Evolutionary conservation across 2,329 filamentous ascomycete genomes (phyloP).

Genomic region (Sphaerulina vaccinii): DNA sequence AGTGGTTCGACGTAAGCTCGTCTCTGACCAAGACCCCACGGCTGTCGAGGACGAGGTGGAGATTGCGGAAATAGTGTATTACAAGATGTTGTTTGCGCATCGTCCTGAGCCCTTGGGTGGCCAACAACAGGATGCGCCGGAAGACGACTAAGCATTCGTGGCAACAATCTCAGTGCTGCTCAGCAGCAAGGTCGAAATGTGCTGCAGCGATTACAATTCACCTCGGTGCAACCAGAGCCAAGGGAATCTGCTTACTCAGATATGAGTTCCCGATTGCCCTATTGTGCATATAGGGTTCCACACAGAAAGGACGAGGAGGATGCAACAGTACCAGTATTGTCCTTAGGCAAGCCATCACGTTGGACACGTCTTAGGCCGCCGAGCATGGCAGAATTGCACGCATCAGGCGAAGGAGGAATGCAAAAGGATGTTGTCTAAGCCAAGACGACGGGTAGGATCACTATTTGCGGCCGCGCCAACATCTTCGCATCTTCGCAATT

Average conservation of each 20-base stretch:
- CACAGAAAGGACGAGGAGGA: not conserved
- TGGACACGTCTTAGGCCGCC: not conserved
- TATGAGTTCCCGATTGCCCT: not conserved
- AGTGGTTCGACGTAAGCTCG: slow-evolving; percentile 63
- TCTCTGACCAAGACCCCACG: slow-evolving; percentile 6
- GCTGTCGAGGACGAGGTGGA: slow-evolving; percentile 60
- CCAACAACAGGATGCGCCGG: slow-evolving; percentile 1
- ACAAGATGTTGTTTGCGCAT: slow-evolving; percentile 80
- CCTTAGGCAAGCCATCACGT: not conserved
- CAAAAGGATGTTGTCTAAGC: no score
- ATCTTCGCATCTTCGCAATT: no score
- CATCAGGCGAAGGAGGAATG: no score
- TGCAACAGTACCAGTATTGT: not conserved
- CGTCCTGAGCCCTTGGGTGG: slow-evolving; percentile 70
- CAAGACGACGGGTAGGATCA: no score
- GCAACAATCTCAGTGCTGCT: not conserved
- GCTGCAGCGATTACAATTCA: not conserved
- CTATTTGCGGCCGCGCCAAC: no score
- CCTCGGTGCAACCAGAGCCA: no score
- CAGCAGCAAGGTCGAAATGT: not conserved
- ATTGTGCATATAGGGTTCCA: not conserved
- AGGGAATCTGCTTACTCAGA: not conserved
- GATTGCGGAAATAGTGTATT: slow-evolving; percentile 81
- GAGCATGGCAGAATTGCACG: no score
- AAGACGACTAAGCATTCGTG: not conserved